A percentile compares a stretch with the other conserved stretches of the same genome.
Conservation (phyloP, 1,284 basidiomycete genomes). For the Gomphus bonarii region DNA sequence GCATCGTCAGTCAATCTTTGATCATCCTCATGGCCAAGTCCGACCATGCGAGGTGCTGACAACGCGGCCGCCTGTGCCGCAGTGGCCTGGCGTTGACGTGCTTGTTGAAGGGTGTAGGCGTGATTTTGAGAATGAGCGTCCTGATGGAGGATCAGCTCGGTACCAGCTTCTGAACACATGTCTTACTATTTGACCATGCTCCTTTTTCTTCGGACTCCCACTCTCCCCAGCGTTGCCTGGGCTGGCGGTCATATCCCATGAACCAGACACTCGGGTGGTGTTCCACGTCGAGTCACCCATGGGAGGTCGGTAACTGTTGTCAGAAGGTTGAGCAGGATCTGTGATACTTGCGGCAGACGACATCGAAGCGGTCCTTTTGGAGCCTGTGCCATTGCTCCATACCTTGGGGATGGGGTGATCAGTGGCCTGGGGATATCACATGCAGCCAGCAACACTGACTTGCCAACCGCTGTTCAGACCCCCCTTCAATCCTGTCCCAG, state of each 20-base stretch:
- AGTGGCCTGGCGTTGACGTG: constrained; percentile 39
- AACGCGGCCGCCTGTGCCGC: constrained; percentile 16
- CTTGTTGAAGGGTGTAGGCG: constrained; percentile 30
- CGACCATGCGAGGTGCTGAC: constrained; percentile 32
- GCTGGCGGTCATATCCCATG: constrained; percentile 38
- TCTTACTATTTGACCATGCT: constrained; percentile 35
- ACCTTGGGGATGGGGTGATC: constrained; percentile 30
- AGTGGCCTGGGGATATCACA: background rate
- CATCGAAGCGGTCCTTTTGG: constrained; percentile 50
- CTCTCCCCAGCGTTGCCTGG: constrained; percentile 25
- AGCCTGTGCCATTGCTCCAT: constrained; percentile 43
- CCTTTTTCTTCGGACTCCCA: constrained; percentile 38
- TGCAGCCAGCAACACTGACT: constrained; percentile 29
- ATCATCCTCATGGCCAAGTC: constrained; percentile 19
- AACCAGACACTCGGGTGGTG: constrained; percentile 37
- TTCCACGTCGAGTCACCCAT: constrained; percentile 41
- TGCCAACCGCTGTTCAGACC: constrained; percentile 58
- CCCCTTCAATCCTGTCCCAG: constrained; percentile 36
- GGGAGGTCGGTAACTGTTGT: constrained; percentile 35
- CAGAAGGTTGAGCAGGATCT: constrained; percentile 38
- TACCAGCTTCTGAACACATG: constrained; percentile 8
- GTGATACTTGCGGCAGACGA: constrained; percentile 46
- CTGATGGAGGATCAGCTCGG: constrained; percentile 17
- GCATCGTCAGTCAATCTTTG: constrained; percentile 23
- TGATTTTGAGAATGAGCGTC: constrained; percentile 22